Conservation (phyloP, 306 rosid genomes). For the Acacia crassicarpa region DNA sequence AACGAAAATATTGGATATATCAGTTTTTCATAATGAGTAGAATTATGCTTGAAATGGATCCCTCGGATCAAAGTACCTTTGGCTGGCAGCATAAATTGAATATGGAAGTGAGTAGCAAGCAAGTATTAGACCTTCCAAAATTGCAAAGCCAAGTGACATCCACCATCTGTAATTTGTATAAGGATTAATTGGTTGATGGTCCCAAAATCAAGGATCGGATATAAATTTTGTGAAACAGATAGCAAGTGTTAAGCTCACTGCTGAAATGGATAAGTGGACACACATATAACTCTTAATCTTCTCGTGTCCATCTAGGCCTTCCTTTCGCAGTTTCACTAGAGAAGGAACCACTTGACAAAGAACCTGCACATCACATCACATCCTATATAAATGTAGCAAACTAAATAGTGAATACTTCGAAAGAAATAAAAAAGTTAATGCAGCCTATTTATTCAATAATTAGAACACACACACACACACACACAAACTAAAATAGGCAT, state of each 20-base stretch:
- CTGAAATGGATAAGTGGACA: conserved; percentile 72
- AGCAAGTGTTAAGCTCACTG: conserved; percentile 55
- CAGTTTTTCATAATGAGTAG: conserved; percentile 10
- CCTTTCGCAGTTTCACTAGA: conserved; percentile 93
- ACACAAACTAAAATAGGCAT: conserved; percentile 20
- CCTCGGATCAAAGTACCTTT: conserved; percentile 55
- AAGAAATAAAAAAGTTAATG: conserved; percentile 1
- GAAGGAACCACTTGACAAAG: conserved; percentile 88
- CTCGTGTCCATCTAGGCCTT: conserved; percentile 97
- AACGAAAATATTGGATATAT: conserved; percentile 13
- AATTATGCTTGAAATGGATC: conserved; percentile 16
- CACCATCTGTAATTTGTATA: conserved; percentile 77
- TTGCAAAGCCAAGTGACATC: conserved; percentile 96
- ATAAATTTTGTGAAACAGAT: conserved; percentile 17
- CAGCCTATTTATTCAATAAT: background rate
- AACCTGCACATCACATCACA: conserved; percentile 57
- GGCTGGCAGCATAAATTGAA: conserved; percentile 75
- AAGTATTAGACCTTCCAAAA: conserved; percentile 78
- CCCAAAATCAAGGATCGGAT: conserved; percentile 28
- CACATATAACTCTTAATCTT: conserved; percentile 99
- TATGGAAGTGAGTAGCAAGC: conserved; percentile 92
- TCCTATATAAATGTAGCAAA: conserved; percentile 17
- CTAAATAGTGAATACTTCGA: conserved; percentile 11
- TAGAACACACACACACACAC: background rate
- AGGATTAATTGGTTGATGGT: conserved; percentile 31